Evolutionary conservation across 371 early-diverging fungal species (phyloP), one percentile per base, ranked within the genome.

Genomic region (Dichotomocladium elegans): DNA sequence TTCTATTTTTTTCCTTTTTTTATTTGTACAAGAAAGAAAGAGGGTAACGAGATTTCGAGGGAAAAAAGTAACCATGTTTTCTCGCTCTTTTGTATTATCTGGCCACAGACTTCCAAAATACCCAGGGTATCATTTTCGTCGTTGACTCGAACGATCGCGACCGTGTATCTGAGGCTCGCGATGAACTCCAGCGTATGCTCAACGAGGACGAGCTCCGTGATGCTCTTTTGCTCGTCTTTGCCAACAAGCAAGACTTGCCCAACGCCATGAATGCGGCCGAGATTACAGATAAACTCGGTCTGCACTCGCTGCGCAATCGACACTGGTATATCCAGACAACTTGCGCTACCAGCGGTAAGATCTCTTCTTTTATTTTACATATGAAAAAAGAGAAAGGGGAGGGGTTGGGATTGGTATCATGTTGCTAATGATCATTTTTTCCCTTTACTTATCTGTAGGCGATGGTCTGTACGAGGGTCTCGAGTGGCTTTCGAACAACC

Each of bases 381-480:
- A 21, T 37, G 3, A 34, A 37, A 15, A 37, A 17, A n/a, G n/a
- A n/a, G n/a, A n/a, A n/a, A 41, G 41, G 6, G 15, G 41, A 41
- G 14, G 33, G 33, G 33, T 0, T 44, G 25, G 45, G 22, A 24
- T 17, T 21, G 45, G 5, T 8, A 14, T 8, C 19, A 44, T n/a
- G 12, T n/a, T 24, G 45, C 45, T 44, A n/a, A 44, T 9, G 22
- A 30, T 24, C 27, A 28, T 37, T 25, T 12, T 21, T 14, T 29
- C n/a, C n/a, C n/a, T 34, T 41, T 5, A 14, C 19, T 6, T 8
- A 9, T 14, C 4, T 30, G 35, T 58, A 74, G 74, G 74, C 64
- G 96, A 96, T 74, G 98, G 98, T 74, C 87, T 97, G 41, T 93
- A 92, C 66, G 96, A 97, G 73, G 97, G 96, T 65, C 78, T 88